Evolutionary conservation across 2,329 filamentous ascomycete genomes (phyloP).

Genomic region (Daldinia sp.): DNA sequence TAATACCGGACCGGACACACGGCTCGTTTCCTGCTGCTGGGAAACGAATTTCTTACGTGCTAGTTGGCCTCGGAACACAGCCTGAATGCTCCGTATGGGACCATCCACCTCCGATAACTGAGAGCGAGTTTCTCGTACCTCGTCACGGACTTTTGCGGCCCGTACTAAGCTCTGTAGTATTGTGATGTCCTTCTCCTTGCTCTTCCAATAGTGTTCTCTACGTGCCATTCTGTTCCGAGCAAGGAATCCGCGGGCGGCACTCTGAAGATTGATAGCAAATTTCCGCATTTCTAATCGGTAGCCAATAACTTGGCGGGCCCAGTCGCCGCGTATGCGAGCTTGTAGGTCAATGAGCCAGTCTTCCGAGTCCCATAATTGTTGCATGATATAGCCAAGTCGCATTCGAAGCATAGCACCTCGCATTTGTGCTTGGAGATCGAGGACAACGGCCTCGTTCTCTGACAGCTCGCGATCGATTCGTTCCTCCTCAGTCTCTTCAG

Average conservation of each 20-base stretch:
- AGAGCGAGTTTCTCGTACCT: constrained; percentile 67
- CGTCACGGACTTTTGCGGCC: constrained; percentile 72
- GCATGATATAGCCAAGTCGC: constrained; percentile 84
- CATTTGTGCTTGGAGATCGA: constrained; percentile 88
- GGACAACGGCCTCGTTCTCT: constrained; percentile 78
- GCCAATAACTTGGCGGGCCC: constrained; percentile 82
- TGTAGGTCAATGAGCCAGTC: constrained; percentile 83
- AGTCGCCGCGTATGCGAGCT: constrained; percentile 87
- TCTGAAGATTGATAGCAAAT: constrained; percentile 85
- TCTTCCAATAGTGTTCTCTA: constrained; percentile 76
- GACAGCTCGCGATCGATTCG: constrained; percentile 83
- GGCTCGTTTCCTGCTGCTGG: constrained; percentile 68
- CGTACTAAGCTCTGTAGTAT: constrained; percentile 85
- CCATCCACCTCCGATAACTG: constrained; percentile 72
- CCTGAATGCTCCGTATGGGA: constrained; percentile 74
- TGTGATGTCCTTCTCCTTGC: constrained; percentile 77
- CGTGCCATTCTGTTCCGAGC: constrained; percentile 72
- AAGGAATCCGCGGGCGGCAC: constrained; percentile 79
- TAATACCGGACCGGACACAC: constrained; percentile 64
- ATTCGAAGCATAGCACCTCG: constrained; percentile 84
- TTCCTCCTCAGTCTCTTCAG: constrained; percentile 91
- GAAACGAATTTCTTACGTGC: constrained; percentile 67
- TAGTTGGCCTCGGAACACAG: constrained; percentile 75
- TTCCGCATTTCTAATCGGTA: constrained; percentile 86
- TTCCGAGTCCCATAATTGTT: constrained; percentile 89